Evolutionary conservation across 257 asterid genomes (phyloP), one percentile per base, ranked within the genome.

Genomic region (Solanum tacnaense): DNA sequence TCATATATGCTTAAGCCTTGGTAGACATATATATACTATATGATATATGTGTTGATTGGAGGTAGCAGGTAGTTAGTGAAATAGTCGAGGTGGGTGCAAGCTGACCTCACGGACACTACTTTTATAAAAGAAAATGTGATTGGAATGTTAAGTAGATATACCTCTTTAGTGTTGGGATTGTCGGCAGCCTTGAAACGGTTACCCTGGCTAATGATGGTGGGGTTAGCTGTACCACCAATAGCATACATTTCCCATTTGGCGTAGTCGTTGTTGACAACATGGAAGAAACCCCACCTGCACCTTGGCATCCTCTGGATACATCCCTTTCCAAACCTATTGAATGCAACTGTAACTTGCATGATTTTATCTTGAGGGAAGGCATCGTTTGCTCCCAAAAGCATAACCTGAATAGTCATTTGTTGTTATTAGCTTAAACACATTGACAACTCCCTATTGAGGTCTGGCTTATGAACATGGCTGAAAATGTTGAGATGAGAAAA

Each of bases 161-260:
- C 98, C 94, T 96, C 92, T 83, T 95, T 96, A 31, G 94, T 89
- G 91, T 72, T 23, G 0, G 84, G 84, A 62, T 92, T 89, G 36
- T 90, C 31, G 6, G 96, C 84, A 84, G 98, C 96, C 91, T 89
- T 94, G 96, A 93, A 94, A 18, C 98, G 92, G 87, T 96, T 96
- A 12, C 98, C 98, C 92, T 94, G 98, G 96, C 98, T 94, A 86
- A 96, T 87, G 82, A 96, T 95, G 60, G 96, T 94, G 84, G 98
- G 96, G 76, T 92, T 89, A 3, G 96, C 91, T 49, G 98, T 96
- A 6, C 98, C 98, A 2, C 98, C 98, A 32, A 96, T 92, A 85
- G 98, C 98, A 15, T 96, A 96, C 96, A 94, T 91, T 84, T 91
- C 85, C 98, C 98, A 96, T 5, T 91, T 91, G 68, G 92, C 81